Evolutionary conservation across 345 rosid species (phyloP), one percentile per base, ranked within the genome.

Genomic region (Brassica napus): DNA sequence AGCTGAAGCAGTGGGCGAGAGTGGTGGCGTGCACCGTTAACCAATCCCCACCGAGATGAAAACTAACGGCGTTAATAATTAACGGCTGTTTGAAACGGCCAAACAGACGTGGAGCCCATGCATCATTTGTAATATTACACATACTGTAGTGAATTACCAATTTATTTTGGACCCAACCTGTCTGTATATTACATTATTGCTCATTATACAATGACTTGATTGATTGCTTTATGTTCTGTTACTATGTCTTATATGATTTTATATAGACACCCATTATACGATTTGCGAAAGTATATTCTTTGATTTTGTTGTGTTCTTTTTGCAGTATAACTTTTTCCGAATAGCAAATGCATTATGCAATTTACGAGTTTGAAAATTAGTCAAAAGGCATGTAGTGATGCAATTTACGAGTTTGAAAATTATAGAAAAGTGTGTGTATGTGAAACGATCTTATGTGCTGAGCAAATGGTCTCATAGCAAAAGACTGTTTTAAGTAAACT

Each of bases 11-110:
- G 76, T 92, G 98, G 97, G 98, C 97, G 57, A 93, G 87, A 84
- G 93, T 92, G 82, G 98, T 94, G 79, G 98, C 94, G 12, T 94
- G 98, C 82, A 82, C 97, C 67, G 97, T 94, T 78, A 81, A 89
- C 74, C 97, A 92, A 79, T 82, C 83, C 52, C 83, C 94, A 1
- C 79, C 83, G 61, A 80, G 72, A 80, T 80, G 75, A 79, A 35
- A 12, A 0, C 58, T 47, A 11, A 74, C 75, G 75, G 75, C 75
- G 82, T 79, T 73, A 35, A 63, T 32, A 4, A 24, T 54, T 21
- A 6, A 35, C 71, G 62, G 23, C 30, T 44, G 68, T 66, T 73
- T 31, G 61, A 77, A 68, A 61, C 42, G 78, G 85, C 82, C 68
- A 68, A 79, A 69, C 60, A 54, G 30, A 68, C 79, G 66, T 79